phyloP scores from a whole-genome alignment of 768 basidiomycete species.

The Leccinum arenicola region DNA sequence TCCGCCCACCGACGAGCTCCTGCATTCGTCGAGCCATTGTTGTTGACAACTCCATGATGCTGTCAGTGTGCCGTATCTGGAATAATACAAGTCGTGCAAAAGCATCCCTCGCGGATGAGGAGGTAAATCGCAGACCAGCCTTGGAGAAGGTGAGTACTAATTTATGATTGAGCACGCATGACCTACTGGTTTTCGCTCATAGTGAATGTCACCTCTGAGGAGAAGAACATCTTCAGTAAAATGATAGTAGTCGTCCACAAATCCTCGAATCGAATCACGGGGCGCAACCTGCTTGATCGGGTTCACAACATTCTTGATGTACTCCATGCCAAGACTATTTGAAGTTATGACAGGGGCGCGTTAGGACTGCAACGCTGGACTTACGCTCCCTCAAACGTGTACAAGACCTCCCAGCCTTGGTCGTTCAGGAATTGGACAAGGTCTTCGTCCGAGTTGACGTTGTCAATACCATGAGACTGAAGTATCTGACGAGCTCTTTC shows the following conservation, averaged over 20 bases:
- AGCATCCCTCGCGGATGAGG: conserved; percentile 28
- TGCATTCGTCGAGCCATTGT: conserved; percentile 34
- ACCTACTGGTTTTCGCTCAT: conserved; percentile 39
- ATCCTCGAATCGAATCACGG: conserved; percentile 36
- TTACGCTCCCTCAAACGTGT: conserved; percentile 41
- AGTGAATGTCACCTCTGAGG: conserved; percentile 40
- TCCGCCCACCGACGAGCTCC: conserved; percentile 27
- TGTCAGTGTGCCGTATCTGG: conserved; percentile 28
- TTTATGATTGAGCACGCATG: background rate
- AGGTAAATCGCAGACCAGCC: conserved; percentile 35
- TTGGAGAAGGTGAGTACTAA: conserved; percentile 15
- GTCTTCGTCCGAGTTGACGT: conserved; percentile 26
- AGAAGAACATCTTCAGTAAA: conserved; percentile 37
- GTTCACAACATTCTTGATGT: conserved; percentile 39
- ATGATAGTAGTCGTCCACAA: conserved; percentile 37
- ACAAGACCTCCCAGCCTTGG: conserved; percentile 35
- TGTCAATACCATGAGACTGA: conserved; percentile 9
- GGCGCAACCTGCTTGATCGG: conserved; percentile 37
- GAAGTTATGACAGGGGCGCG: conserved; percentile 7
- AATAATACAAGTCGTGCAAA: conserved; percentile 34
- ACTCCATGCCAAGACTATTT: conserved; percentile 41
- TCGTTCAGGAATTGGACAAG: conserved; percentile 29
- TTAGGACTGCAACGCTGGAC: conserved; percentile 8
- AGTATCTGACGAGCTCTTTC: conserved; percentile 24
- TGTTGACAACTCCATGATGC: conserved; percentile 28